Conservation (phyloP, 1,284 basidiomycete species). For the Moesziomyces globuligerus region DNA sequence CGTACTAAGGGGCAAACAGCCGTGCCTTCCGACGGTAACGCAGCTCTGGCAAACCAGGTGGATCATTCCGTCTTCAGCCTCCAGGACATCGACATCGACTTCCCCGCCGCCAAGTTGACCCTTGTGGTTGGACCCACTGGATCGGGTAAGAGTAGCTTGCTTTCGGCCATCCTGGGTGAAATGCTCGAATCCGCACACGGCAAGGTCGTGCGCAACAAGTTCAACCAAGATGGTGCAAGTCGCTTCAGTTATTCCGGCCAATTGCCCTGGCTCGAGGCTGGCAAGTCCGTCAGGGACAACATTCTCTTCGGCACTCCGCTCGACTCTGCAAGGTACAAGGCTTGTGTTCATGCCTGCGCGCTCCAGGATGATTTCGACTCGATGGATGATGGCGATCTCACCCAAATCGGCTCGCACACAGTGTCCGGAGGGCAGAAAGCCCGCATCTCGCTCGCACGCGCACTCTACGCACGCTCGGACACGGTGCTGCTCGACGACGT, state of each 20-base stretch:
- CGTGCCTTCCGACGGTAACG: background rate
- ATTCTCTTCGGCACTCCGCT: conserved; percentile 54
- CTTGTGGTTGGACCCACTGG: conserved; percentile 59
- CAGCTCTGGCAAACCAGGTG: background rate
- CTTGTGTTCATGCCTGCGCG: conserved; percentile 56
- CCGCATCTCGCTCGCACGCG: conserved; percentile 58
- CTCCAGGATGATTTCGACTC: conserved; percentile 54
- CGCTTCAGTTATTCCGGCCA: conserved; percentile 52
- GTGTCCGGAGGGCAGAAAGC: conserved; percentile 63
- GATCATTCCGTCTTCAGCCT: conserved; percentile 20
- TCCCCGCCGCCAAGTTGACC: conserved; percentile 41
- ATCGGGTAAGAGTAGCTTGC: conserved; percentile 59
- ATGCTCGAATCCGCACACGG: conserved; percentile 42
- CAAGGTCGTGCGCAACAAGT: conserved; percentile 33
- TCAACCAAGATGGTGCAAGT: conserved; percentile 47
- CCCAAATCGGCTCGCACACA: conserved; percentile 58
- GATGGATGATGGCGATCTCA: conserved; percentile 61
- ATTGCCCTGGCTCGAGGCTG: conserved; percentile 44
- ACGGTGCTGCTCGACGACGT: conserved; percentile 64
- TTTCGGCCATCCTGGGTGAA: conserved; percentile 59
- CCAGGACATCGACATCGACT: conserved; percentile 42
- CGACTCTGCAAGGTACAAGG: conserved; percentile 50
- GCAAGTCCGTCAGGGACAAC: conserved; percentile 56
- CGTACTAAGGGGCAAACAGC: background rate
- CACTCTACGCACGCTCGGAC: conserved; percentile 55